Percentiles rank a stretch among this genome's conserved stretches.
phyloP scores from a whole-genome alignment of 805 yeast species.

The Cyberlindnera sargentensis region DNA sequence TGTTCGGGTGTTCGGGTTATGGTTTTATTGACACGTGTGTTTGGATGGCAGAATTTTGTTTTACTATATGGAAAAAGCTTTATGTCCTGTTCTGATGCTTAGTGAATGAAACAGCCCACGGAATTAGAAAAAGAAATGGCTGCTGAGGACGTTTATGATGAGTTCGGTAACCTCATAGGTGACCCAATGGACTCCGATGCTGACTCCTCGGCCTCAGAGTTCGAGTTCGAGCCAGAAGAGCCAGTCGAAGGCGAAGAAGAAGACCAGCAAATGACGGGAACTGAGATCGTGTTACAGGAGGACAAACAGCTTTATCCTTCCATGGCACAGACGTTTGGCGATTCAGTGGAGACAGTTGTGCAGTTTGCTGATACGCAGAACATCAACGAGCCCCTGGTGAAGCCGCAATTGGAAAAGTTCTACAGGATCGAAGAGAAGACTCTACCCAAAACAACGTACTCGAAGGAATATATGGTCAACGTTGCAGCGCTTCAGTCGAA shows the following conservation, averaged over 20 bases:
- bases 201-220: slow-evolving; percentile 24
- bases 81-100: too few relatives aligned
- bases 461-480: slow-evolving; percentile 53
- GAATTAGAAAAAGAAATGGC: neutral
- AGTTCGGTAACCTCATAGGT: slow-evolving; percentile 63
- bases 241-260: slow-evolving; percentile 19
- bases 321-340: slow-evolving; percentile 43
- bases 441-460: slow-evolving; percentile 55
- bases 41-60: too few relatives aligned
- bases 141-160: slow-evolving; percentile 1
- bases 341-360: slow-evolving; percentile 58
- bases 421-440: slow-evolving; percentile 43
- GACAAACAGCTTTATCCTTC: slow-evolving; percentile 38
- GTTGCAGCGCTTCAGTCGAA: slow-evolving; percentile 50
- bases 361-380: slow-evolving; percentile 47
- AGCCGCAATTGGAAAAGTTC: slow-evolving; percentile 37
- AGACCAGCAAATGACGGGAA: slow-evolving; percentile 8
- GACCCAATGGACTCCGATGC: slow-evolving; percentile 42
- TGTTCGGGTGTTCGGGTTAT: too few relatives aligned
- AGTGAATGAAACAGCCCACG: too few relatives aligned
- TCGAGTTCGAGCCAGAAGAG: slow-evolving; percentile 14
- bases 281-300: slow-evolving; percentile 32
- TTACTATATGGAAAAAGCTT: too few relatives aligned
- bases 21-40: neutral
- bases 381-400: slow-evolving; percentile 57